Evolutionary conservation across 2,329 filamentous ascomycete genomes (phyloP).

Genomic region (Ploettnerulaceae sp.): DNA sequence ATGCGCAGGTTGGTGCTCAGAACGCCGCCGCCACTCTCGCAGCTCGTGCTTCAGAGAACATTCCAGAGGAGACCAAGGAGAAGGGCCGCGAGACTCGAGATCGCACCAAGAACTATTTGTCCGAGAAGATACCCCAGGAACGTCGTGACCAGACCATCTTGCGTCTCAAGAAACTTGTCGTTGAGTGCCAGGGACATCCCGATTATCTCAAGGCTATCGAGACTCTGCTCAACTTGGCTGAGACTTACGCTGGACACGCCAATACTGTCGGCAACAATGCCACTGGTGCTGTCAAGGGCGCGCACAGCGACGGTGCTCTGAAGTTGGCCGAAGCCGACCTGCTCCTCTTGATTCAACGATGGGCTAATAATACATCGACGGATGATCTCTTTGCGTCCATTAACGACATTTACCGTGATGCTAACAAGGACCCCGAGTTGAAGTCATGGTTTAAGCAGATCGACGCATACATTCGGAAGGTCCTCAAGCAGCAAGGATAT

Average conservation of each 20-base stretch:
- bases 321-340: conserved; percentile 72
- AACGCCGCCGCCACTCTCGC: conserved; percentile 40
- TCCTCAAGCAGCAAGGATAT: conserved; percentile 84
- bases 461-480: conserved; percentile 73
- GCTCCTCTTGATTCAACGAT: conserved; percentile 78
- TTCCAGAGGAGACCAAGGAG: conserved; percentile 58
- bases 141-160: conserved; percentile 88
- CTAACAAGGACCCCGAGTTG: conserved; percentile 80
- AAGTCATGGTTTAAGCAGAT: conserved; percentile 83
- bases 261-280: conserved; percentile 60
- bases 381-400: conserved; percentile 83
- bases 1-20: conserved; percentile 45
- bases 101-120: conserved; percentile 66
- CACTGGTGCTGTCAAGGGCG: conserved; percentile 65
- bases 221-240: conserved; percentile 77
- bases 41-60: conserved; percentile 55
- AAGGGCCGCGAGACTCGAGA: conserved; percentile 48
- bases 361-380: conserved; percentile 88
- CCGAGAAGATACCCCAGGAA: conserved; percentile 84
- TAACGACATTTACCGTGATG: conserved; percentile 79
- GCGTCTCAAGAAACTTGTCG: conserved; percentile 95
- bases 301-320: conserved; percentile 59
- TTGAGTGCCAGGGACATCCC: conserved; percentile 91
- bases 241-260: conserved; percentile 76
- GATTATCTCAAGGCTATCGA: conserved; percentile 92